A percentile compares a stretch with the other conserved stretches of the same genome.
These are phyloP conservation scores for Periconia macrospinosa DNA, from an alignment of 2,329 filamentous ascomycete genomes.

Conservation along the genomic window DNA sequence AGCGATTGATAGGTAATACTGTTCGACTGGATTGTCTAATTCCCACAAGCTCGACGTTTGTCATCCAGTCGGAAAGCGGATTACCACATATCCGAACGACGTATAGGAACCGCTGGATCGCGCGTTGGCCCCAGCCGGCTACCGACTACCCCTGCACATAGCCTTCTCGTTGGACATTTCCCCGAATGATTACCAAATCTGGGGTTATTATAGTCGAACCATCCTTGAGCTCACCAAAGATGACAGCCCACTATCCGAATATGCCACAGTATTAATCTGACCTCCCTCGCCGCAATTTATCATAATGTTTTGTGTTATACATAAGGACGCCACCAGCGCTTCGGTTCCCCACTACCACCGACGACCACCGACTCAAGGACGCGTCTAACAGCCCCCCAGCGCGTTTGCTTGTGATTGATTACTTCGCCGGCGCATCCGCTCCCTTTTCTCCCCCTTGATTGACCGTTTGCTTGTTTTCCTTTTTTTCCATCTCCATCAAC, in stretches of 20 bases:
- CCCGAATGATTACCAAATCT: no score
- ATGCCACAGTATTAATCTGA: not conserved
- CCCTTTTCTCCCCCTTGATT: constrained; percentile 6
- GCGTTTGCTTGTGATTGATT: no score
- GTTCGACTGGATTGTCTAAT: no score
- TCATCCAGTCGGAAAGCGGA: not conserved
- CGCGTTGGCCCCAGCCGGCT: not conserved
- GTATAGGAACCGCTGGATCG: not conserved
- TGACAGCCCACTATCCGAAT: no score
- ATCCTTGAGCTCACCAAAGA: no score
- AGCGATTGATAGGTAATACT: no score
- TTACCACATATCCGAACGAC: not conserved
- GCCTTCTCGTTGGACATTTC: no score
- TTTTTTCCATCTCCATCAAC: constrained; percentile 1
- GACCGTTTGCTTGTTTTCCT: constrained; percentile 5
- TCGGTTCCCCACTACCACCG: constrained; percentile 21
- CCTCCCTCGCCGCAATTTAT: no score
- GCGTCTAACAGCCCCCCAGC: constrained; percentile 1
- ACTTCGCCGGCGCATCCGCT: constrained; percentile 1
- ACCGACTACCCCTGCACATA: no score
- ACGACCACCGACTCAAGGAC: not conserved
- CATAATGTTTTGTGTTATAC: not conserved
- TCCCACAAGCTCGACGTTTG: not conserved
- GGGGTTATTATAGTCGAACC: no score
- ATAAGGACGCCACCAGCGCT: not conserved